Evolutionary conservation across 371 early-diverging fungal species (phyloP), one percentile per base, ranked within the genome.

Genomic region (Rhizomucor pusillus): DNA sequence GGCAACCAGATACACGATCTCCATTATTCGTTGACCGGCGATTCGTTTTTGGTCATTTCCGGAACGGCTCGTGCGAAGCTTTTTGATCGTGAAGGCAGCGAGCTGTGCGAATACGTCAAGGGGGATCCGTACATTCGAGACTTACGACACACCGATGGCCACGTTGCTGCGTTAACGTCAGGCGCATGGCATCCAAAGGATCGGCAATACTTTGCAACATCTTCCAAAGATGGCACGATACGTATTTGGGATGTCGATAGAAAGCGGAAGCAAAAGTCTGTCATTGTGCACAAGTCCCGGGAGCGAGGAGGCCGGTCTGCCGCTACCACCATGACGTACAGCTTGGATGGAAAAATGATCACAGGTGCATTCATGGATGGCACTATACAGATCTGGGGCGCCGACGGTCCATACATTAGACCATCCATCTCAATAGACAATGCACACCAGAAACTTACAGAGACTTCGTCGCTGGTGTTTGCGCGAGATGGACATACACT

Each of bases 61-160:
- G 87, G 88, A 22, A 79, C 84, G 13, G 73, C 86, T 2, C 81
- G 86, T 47, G 81, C 90, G 13, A 89, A 88, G 62, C 62, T 97
- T 11, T 91, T 84, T 49, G 85, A 88, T 43, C 84, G 91, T 2
- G 92, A 93, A 63, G 97, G 98, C 0, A 39, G 69, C 3, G 75
- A 82, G 45, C 57, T 89, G 47, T 71, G 69, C 4, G 92, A 92
- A 53, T 94, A 75, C 54, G 79, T 82, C 33, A 94, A 93, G 57
- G 98, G 98, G 13, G 98, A 98, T 66, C 92, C 92, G 44, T 98
- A 98, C 59, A 82, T 98, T 43, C 79, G 91, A 10, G 98, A 98
- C 58, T 67, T 90, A 73, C 74, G 92, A 20, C 67, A 91, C 34
- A 95, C 96, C 10, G 82, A 81, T 44, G 98, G 98, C 3, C 98